Evolutionary conservation across 768 basidiomycete species (phyloP), one percentile per base, ranked within the genome.

Genomic region (Rhodotorula paludigena): DNA sequence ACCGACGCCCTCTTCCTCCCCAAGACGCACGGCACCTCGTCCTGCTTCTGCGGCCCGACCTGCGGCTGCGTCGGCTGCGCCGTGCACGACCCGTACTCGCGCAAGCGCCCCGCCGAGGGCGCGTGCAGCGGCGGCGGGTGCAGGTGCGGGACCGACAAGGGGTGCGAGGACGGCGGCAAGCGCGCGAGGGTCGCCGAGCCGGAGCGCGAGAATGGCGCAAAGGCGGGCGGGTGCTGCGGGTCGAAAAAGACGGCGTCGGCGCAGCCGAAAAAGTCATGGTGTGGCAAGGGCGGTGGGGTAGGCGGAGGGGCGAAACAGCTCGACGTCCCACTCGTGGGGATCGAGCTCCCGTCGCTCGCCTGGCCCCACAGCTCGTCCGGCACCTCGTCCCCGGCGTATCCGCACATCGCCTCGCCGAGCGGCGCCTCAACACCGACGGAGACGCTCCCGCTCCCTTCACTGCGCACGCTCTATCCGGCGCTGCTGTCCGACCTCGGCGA

Each of bases 41-140:
- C 68, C n/a, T 73, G 72, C 36, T 73, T 73, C 68, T 73, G 72
- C 57, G 72, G 72, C 18, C 52, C 61, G 8, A 57, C 59, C 7
- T 73, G 72, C 55, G 42, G 33, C 23, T 73, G 72, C 47, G 53
- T 56, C 20, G 72, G 72, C 2, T 73, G 72, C 44, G 64, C 64
- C 1, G 47, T 52, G 36, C 72, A 73, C 55, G 72, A 73, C 44
- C 72, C 72, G 36, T 32, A 42, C n/a, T 28, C 33, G 16, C 42
- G 52, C 32, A 53, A 63, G 18, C 47, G 63, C 33, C 42, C 57
- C 4, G 36, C 42, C 28, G 25, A 15, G 12, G 42, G 60, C 14
- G 44, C 39, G 16, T 44, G 60, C 7, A 11, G 41, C 23, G 44
- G 61, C 0, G 60, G 60, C 11, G 61, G 61, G 36, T 63, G 61